Evolutionary conservation across 2,329 filamentous ascomycete genomes (phyloP).

Genomic region (Claviceps spartinae): DNA sequence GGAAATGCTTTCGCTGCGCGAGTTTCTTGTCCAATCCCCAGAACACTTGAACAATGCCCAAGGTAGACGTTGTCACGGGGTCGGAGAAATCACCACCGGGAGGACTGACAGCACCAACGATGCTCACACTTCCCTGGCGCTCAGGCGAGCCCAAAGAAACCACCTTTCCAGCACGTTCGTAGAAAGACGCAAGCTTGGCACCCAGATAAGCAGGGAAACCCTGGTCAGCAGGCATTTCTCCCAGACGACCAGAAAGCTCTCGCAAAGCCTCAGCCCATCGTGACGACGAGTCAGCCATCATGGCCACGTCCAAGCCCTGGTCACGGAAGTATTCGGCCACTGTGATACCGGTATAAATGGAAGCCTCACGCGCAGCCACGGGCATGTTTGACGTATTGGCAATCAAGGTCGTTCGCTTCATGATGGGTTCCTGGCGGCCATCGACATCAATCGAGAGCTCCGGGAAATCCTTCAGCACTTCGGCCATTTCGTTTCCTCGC

Average conservation of each 20-base stretch:
- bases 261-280: slow-evolving; percentile 97
- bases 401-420: slow-evolving; percentile 98
- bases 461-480: slow-evolving; percentile 99
- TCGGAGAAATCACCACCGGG: slow-evolving; percentile 99
- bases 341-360: slow-evolving; percentile 94
- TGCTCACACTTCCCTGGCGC: slow-evolving; percentile 84
- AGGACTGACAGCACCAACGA: slow-evolving; percentile 92
- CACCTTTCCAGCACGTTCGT: slow-evolving; percentile 90
- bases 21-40: slow-evolving; percentile 99
- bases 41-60: slow-evolving; percentile 97
- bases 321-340: slow-evolving; percentile 96
- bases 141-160: slow-evolving; percentile 77
- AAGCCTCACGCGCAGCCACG: slow-evolving; percentile 93
- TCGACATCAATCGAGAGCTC: slow-evolving; percentile 92
- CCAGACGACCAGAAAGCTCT: slow-evolving; percentile 95
- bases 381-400: slow-evolving; percentile 99
- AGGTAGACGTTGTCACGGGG: slow-evolving; percentile 84
- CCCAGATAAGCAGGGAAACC: slow-evolving; percentile 97
- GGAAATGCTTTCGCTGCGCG: slow-evolving; percentile 97
- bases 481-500: slow-evolving; percentile 98
- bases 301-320: slow-evolving; percentile 91
- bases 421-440: slow-evolving; percentile 93
- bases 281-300: slow-evolving; percentile 99
- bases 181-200: slow-evolving; percentile 96
- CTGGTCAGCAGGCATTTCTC: slow-evolving; percentile 99